These are phyloP conservation scores for Gryganskiella cystojenkinii DNA, from an alignment of 192 early-diverging fungal genomes.

Conservation along the genomic window DNA sequence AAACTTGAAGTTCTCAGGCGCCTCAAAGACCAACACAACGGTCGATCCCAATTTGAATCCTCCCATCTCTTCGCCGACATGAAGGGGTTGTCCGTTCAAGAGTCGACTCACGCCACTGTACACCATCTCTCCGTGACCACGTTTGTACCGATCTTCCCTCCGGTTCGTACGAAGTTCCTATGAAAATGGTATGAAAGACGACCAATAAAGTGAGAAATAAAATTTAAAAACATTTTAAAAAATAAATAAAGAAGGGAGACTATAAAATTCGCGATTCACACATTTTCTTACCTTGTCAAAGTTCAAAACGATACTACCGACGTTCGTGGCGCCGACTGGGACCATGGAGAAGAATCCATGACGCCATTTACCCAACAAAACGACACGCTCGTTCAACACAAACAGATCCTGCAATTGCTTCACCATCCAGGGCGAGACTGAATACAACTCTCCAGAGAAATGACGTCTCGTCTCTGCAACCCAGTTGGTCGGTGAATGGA, in stretches of 20 bases:
- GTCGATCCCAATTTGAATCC: constrained; percentile 97
- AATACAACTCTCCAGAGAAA: constrained; percentile 94
- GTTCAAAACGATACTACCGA: constrained; percentile 95
- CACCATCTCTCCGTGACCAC: constrained; percentile 79
- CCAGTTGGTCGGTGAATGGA: constrained; percentile 98
- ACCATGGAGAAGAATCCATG: constrained; percentile 97
- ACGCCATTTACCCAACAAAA: constrained; percentile 90
- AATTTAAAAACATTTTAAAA: background rate
- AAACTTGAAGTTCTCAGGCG: constrained; percentile 86
- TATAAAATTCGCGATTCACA: too few species aligned
- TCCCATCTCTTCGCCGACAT: constrained; percentile 90
- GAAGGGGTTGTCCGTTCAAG: constrained; percentile 74
- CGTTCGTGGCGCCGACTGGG: constrained; percentile 98
- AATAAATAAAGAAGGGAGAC: background rate
- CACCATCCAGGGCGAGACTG: constrained; percentile 94
- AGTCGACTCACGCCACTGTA: constrained; percentile 72
- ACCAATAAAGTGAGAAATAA: background rate
- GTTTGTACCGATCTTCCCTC: constrained; percentile 68
- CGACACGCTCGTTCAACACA: constrained; percentile 97
- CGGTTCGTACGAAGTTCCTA: constrained; percentile 75
- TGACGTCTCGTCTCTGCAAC: constrained; percentile 87
- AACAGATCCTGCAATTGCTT: constrained; percentile 89
- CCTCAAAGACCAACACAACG: constrained; percentile 97
- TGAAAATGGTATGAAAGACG: background rate
- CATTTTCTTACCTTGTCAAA: constrained; percentile 80